Evolutionary conservation across 192 early-diverging fungal genomes (phyloP).

Genomic region (Helicostylum pulchrum): DNA sequence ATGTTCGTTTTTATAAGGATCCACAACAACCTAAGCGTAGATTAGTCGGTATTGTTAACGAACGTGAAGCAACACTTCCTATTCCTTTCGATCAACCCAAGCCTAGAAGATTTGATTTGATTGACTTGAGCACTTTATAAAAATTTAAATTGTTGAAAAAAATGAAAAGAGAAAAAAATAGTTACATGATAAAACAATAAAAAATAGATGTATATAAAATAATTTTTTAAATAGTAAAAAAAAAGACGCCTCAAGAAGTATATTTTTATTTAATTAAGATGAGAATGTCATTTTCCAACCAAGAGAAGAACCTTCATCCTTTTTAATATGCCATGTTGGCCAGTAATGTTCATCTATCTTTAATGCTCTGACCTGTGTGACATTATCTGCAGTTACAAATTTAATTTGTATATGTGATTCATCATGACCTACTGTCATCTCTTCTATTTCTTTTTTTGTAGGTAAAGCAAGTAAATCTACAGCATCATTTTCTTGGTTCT

Average conservation of each 20-base stretch:
- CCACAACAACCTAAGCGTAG: slow-evolving; percentile 58
- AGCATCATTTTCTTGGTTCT: slow-evolving; percentile 13
- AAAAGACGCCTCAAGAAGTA: too few species aligned
- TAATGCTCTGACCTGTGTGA: slow-evolving; percentile 63
- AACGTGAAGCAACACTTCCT: slow-evolving; percentile 63
- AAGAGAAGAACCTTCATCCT: slow-evolving; percentile 38
- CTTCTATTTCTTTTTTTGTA: slow-evolving; percentile 14
- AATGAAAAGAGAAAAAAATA: background rate
- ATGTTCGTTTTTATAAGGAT: slow-evolving; percentile 72
- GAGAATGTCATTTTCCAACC: slow-evolving; percentile 40
- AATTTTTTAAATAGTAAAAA: background rate
- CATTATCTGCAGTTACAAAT: slow-evolving; percentile 48
- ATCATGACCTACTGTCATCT: slow-evolving; percentile 45
- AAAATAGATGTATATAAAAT: background rate
- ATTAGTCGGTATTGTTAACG: slow-evolving; percentile 63
- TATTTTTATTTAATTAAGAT: too few species aligned
- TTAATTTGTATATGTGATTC: slow-evolving; percentile 58
- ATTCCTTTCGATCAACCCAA: slow-evolving; percentile 58
- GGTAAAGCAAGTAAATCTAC: background rate
- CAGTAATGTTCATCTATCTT: slow-evolving; percentile 75
- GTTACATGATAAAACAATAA: slow-evolving; percentile 1
- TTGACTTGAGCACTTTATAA: slow-evolving; percentile 49
- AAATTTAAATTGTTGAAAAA: background rate
- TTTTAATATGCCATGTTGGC: slow-evolving; percentile 62
- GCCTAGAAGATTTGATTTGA: slow-evolving; percentile 64